Evolutionary conservation across 768 basidiomycete species (phyloP).

Genomic region (Mycena leptocephala): DNA sequence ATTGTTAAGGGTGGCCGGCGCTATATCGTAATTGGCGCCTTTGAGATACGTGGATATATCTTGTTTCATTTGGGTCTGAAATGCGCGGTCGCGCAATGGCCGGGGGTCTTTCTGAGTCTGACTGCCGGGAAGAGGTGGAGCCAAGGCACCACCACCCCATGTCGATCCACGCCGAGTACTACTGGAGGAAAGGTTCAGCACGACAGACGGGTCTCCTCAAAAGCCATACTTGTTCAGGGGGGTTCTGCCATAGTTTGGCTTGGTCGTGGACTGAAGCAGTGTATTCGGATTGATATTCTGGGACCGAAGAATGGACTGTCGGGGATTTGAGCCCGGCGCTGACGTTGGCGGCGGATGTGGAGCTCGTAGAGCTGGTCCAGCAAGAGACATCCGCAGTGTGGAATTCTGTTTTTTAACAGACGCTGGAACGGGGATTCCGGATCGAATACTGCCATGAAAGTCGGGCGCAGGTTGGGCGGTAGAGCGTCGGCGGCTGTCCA

Average conservation of each 20-base stretch:
- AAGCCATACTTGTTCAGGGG: slow-evolving; percentile 75
- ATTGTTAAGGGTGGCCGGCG: slow-evolving; percentile 77
- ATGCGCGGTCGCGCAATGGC: slow-evolving; percentile 83
- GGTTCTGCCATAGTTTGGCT: slow-evolving; percentile 79
- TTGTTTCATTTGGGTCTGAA: slow-evolving; percentile 83
- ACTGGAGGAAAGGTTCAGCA: slow-evolving; percentile 47
- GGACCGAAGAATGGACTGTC: slow-evolving; percentile 80
- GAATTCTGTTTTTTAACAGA: slow-evolving; percentile 79
- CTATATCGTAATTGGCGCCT: slow-evolving; percentile 76
- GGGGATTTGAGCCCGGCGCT: slow-evolving; percentile 55
- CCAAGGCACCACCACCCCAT: slow-evolving; percentile 71
- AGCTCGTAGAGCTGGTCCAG: slow-evolving; percentile 80
- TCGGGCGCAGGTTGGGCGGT: slow-evolving; percentile 72
- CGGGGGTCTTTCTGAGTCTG: slow-evolving; percentile 82
- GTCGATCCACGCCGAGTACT: slow-evolving; percentile 85
- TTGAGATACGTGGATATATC: slow-evolving; percentile 84
- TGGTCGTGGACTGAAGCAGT: slow-evolving; percentile 78
- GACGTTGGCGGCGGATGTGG: slow-evolving; percentile 57
- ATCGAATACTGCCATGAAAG: slow-evolving; percentile 65
- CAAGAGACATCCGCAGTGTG: slow-evolving; percentile 79
- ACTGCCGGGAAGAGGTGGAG: slow-evolving; percentile 65
- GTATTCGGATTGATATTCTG: slow-evolving; percentile 83
- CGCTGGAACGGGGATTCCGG: slow-evolving; percentile 83
- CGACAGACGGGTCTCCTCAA: slow-evolving; percentile 13
- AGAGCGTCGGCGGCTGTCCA: slow-evolving; percentile 71